phyloP scores from a whole-genome alignment of 768 basidiomycete species.

The Termitomyces sp. region DNA sequence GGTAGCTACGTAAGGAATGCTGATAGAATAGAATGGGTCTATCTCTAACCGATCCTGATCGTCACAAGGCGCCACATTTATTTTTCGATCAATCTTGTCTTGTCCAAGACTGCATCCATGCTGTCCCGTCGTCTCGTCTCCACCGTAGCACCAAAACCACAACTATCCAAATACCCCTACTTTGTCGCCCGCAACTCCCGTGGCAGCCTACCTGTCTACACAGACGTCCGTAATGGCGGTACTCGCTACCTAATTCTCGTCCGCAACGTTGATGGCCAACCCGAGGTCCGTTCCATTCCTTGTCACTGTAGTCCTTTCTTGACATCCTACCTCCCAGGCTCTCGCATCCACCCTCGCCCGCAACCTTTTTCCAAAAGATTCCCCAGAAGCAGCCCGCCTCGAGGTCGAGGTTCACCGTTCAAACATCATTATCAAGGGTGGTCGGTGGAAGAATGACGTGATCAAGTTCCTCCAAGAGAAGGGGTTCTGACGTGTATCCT shows the following conservation, averaged over 20 bases:
- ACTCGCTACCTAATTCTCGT: slow-evolving; percentile 56
- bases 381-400: slow-evolving; percentile 46
- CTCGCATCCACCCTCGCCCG: slow-evolving; percentile 54
- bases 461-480: slow-evolving; percentile 57
- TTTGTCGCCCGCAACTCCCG: slow-evolving; percentile 63
- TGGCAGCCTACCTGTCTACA: slow-evolving; percentile 72
- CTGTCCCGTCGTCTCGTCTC: slow-evolving; percentile 13
- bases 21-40: slow-evolving; percentile 7
- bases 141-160: neutral
- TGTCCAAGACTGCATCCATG: slow-evolving; percentile 5
- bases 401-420: slow-evolving; percentile 43
- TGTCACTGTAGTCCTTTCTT: slow-evolving; percentile 6
- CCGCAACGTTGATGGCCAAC: slow-evolving; percentile 66
- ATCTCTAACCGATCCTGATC: slow-evolving; percentile 10
- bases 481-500: slow-evolving; percentile 49
- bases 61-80: slow-evolving; percentile 17
- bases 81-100: slow-evolving; percentile 10
- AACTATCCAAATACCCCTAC: slow-evolving; percentile 34
- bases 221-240: slow-evolving; percentile 66
- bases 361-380: slow-evolving; percentile 45
- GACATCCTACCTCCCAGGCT: slow-evolving; percentile 32
- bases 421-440: slow-evolving; percentile 58
- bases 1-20: slow-evolving; percentile 7
- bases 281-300: slow-evolving; percentile 40
- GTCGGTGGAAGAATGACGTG: slow-evolving; percentile 60